A percentile compares a stretch with the other conserved stretches of the same genome.
These are phyloP conservation scores for Aspergillus sp. DNA, from an alignment of 2,329 filamentous ascomycete genomes.

Conservation along the genomic window DNA sequence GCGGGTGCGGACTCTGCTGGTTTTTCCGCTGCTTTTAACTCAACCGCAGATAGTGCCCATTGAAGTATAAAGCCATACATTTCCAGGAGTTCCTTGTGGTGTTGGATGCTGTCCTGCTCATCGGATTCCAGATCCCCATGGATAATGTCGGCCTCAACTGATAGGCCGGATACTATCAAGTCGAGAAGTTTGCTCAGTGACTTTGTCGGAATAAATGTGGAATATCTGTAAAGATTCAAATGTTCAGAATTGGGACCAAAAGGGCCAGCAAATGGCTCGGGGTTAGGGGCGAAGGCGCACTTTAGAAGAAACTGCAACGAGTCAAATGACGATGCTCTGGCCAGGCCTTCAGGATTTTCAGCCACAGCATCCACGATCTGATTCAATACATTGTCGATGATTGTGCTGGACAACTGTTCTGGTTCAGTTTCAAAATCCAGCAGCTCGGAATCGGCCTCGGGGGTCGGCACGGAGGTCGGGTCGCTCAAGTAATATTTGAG, in stretches of 20 bases:
- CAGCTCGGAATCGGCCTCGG: conserved; percentile 79
- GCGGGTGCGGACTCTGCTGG: conserved; percentile 69
- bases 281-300: conserved; percentile 66
- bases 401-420: conserved; percentile 71
- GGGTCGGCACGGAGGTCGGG: conserved; percentile 75
- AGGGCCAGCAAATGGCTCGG: conserved; percentile 29
- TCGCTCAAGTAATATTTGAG: conserved; percentile 97
- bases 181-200: conserved; percentile 91
- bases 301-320: conserved; percentile 95
- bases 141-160: conserved; percentile 80
- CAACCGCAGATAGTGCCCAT: conserved; percentile 93
- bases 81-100: conserved; percentile 90
- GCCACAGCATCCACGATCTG: conserved; percentile 90
- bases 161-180: conserved; percentile 80
- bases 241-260: conserved; percentile 61
- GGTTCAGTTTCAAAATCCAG: conserved; percentile 92
- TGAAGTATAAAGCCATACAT: conserved; percentile 92
- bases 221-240: conserved; percentile 70
- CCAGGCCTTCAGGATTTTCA: conserved; percentile 86
- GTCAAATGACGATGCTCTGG: conserved; percentile 77
- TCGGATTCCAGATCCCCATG: conserved; percentile 86
- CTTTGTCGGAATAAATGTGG: conserved; percentile 73
- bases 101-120: conserved; percentile 79
- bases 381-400: conserved; percentile 85
- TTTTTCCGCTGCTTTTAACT: conserved; percentile 90